Percentiles rank a stretch among this genome's conserved stretches.
These are phyloP conservation scores for Adansonia grandidieri DNA, from an alignment of 441 rosid species.

Conservation along the genomic window DNA sequence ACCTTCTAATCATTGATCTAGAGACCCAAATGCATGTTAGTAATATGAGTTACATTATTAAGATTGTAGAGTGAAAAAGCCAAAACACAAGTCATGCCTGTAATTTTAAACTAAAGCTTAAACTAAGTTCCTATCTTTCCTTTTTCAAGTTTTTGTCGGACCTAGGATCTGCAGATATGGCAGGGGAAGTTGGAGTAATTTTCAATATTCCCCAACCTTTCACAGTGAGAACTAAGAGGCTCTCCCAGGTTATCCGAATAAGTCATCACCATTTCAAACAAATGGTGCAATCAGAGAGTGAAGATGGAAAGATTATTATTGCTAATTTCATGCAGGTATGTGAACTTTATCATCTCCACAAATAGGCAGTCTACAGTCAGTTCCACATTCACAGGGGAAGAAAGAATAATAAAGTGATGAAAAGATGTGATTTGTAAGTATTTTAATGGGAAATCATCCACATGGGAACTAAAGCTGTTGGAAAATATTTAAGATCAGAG, in stretches of 20 bases:
- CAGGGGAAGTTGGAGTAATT: slow-evolving; percentile 88
- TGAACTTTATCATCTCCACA: slow-evolving; percentile 12
- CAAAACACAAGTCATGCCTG: background rate
- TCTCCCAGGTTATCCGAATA: slow-evolving; percentile 81
- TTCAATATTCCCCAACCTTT: slow-evolving; percentile 94
- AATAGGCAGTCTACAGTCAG: background rate
- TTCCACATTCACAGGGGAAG: background rate
- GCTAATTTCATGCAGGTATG: slow-evolving; percentile 58
- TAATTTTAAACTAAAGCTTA: slow-evolving; percentile 4
- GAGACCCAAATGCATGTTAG: background rate
- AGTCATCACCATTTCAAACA: slow-evolving; percentile 79
- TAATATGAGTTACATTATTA: background rate
- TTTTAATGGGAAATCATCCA: slow-evolving; percentile 14
- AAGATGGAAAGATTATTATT: slow-evolving; percentile 59
- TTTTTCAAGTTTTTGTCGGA: slow-evolving; percentile 55
- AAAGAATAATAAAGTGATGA: slow-evolving; percentile 1
- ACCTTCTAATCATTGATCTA: background rate
- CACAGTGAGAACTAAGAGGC: slow-evolving; percentile 79
- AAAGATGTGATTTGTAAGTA: background rate
- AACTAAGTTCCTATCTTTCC: slow-evolving; percentile 33
- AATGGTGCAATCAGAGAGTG: slow-evolving; percentile 52
- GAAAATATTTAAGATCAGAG: background rate
- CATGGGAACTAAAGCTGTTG: slow-evolving; percentile 10
- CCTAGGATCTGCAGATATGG: slow-evolving; percentile 73
- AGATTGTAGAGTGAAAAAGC: background rate